Evolutionary conservation across 1,284 basidiomycete genomes (phyloP).

Genomic region (Somion occarium): DNA sequence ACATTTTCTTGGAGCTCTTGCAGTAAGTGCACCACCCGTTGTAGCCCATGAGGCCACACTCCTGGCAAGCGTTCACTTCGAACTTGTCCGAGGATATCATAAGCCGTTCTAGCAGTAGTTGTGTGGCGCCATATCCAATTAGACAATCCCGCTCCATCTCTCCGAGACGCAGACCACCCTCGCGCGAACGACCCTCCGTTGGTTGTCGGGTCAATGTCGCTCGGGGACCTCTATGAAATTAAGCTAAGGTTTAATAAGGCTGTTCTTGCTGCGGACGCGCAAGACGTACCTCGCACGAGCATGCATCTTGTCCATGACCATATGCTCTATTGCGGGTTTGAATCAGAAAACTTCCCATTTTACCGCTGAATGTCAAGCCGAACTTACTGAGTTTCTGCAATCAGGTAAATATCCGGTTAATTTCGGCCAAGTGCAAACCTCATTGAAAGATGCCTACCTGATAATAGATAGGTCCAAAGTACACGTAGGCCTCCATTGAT

Average conservation of each 20-base stretch:
- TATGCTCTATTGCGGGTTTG: constrained; percentile 61
- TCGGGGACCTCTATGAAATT: constrained; percentile 73
- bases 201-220: constrained; percentile 97
- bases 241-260: not conserved
- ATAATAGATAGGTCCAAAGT: constrained; percentile 99
- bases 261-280: not conserved
- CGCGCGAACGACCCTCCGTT: constrained; percentile 95
- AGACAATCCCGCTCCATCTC: constrained; percentile 99
- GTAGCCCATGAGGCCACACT: constrained; percentile 95
- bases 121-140: constrained; percentile 95
- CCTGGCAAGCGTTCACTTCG: constrained; percentile 93
- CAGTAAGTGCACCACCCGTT: constrained; percentile 96
- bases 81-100: constrained; percentile 99
- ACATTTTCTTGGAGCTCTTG: constrained; percentile 95
- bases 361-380: constrained; percentile 7
- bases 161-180: constrained; percentile 94
- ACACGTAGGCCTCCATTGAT: constrained; percentile 94
- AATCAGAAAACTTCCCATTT: constrained; percentile 5
- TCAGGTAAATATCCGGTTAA: constrained; percentile 1
- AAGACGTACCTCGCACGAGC: constrained; percentile 78
- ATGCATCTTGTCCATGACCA: constrained; percentile 99
- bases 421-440: constrained; percentile 15
- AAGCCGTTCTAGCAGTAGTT: constrained; percentile 90
- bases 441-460: constrained; percentile 51
- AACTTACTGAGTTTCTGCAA: constrained; percentile 73